Conservation (phyloP, 2,329 filamentous ascomycete genomes). For the Scedosporium minutisporum region DNA sequence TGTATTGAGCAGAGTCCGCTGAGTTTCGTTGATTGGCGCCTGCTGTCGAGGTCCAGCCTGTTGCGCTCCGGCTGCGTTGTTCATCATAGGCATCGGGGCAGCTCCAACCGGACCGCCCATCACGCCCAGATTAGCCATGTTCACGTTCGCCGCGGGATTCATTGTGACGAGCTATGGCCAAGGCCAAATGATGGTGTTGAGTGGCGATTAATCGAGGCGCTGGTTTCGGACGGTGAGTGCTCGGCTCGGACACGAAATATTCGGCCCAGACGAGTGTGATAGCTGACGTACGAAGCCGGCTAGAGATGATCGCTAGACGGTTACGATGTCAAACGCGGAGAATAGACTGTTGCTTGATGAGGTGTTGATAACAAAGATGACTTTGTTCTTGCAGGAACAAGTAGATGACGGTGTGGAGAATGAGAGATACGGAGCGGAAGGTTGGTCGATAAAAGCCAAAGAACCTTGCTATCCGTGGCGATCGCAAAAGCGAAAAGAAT, state of each 20-base stretch:
- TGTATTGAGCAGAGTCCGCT: constrained; percentile 60
- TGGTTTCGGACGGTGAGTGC: too few species aligned
- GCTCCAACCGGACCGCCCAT: constrained; percentile 55
- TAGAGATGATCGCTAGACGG: too few species aligned
- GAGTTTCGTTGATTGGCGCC: constrained; percentile 27
- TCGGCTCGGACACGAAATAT: too few species aligned
- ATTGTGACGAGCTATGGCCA: constrained; percentile 21
- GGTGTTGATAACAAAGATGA: background rate
- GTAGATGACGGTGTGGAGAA: background rate
- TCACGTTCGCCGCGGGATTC: constrained; percentile 42
- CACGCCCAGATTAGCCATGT: constrained; percentile 61
- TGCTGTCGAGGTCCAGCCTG: constrained; percentile 16
- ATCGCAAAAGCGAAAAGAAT: background rate
- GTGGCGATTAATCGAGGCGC: too few species aligned
- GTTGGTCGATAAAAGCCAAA: background rate
- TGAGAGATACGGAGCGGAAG: background rate
- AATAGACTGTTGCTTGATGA: background rate
- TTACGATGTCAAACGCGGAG: too few species aligned
- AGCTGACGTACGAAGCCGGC: too few species aligned
- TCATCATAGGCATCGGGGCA: constrained; percentile 55
- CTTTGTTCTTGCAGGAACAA: background rate
- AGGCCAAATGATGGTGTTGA: too few species aligned
- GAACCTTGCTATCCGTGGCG: background rate
- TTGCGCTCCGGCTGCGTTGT: constrained; percentile 31
- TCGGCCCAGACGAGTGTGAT: too few species aligned